Base-by-base conservation (phyloP, 1,139 yeast genomes). In the Blastobotrys aristatus region DNA sequence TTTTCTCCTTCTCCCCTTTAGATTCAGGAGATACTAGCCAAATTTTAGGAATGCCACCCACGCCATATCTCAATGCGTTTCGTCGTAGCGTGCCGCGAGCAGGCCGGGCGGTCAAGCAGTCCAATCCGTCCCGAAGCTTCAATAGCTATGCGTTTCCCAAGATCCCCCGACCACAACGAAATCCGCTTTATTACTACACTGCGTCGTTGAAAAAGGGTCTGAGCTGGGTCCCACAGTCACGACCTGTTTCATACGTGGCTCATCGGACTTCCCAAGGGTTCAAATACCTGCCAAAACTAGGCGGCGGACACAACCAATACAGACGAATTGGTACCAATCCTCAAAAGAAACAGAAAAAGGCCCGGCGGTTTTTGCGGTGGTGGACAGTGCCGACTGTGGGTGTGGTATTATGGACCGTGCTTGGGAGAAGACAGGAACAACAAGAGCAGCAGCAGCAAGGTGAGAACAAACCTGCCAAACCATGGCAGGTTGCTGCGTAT, bases 401-500 rank as follows among this genome's bases (percentile, higher is more conserved):
- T 0, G 71, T 82, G 34, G 77, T 82, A 11, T 72, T 82, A 54
- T 80, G 82, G 50, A 85, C 86, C 14, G 82, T 81, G 38, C 11
- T 26, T 5, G 79, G 82, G 2, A 75, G 81, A 16, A 77, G 76
- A 27, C 42, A 49, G 43, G 47, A 54, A 13, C 48, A 46, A 21
- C 36, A 41, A 21, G 54, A 46, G 11, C 49, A 43, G n/a, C 53
- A 52, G 3, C 49, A 36, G 8, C 53, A 49, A 14, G 24, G 53
- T 40, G n/a, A n/a, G n/a, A 69, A 74, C 64, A 59, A 75, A 70
- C 68, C 80, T 67, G 71, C 90, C 72, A 80, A 84, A 57, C 84
- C 94, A 21, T 88, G 96, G 96, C 82, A 84, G 40, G 79, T 90
- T 50, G 89, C 87, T 60, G 85, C 94, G 21, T 90, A 92, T 65